phyloP scores from a whole-genome alignment of 148 eudicot genomes.

The Vaccinium corymbosum region DNA sequence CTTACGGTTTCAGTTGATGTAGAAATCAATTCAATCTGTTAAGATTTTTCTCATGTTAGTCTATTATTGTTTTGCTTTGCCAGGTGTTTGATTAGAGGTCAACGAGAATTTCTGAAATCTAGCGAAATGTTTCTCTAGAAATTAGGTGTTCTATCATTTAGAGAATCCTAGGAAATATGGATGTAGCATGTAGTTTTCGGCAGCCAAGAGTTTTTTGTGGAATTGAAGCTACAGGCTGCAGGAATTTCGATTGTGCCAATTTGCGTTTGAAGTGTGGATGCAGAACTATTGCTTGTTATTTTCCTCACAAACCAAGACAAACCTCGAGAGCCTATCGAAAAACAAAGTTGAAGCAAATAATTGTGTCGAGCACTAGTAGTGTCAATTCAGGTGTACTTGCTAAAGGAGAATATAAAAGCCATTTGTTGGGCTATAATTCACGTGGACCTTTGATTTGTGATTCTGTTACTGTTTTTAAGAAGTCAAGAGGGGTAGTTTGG shows the following conservation, averaged over 20 bases:
- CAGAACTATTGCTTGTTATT: slow-evolving; percentile 28
- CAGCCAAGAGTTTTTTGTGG: slow-evolving; percentile 46
- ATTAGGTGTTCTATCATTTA: background rate
- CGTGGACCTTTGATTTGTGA: slow-evolving; percentile 24
- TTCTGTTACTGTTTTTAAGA: slow-evolving; percentile 16
- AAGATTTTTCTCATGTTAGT: background rate
- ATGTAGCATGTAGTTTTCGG: slow-evolving; percentile 51
- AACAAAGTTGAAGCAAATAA: slow-evolving; percentile 40
- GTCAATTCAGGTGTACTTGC: slow-evolving; percentile 11
- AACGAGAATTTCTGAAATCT: slow-evolving; percentile 21
- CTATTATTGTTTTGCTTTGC: slow-evolving; percentile 11
- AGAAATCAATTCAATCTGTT: background rate
- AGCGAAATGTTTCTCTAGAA: background rate
- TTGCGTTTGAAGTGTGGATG: slow-evolving; percentile 27
- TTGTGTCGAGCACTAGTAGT: slow-evolving; percentile 17
- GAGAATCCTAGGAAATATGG: slow-evolving; percentile 35
- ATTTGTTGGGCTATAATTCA: slow-evolving; percentile 22
- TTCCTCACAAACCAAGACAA: slow-evolving; percentile 31
- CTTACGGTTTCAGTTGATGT: background rate
- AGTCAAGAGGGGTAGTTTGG: slow-evolving; percentile 27
- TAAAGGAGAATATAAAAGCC: slow-evolving; percentile 29
- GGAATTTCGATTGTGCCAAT: slow-evolving; percentile 28
- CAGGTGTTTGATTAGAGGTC: slow-evolving; percentile 31
- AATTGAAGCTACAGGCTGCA: slow-evolving; percentile 34
- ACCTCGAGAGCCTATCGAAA: slow-evolving; percentile 24